Evolutionary conservation across 306 rosid genomes (phyloP), one percentile per base, ranked within the genome.

Genomic region (Dalbergia oliveri): DNA sequence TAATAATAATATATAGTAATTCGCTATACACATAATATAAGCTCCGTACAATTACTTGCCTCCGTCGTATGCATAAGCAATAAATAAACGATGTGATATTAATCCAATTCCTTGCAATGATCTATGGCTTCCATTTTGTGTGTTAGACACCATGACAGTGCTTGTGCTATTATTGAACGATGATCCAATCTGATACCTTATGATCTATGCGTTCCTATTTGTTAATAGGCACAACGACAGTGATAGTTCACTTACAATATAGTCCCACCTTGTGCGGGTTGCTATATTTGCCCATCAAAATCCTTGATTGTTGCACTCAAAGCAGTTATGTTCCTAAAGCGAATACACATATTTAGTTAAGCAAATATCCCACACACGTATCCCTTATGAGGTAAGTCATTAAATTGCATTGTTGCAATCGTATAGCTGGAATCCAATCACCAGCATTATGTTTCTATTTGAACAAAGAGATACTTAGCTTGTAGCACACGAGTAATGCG

Each of bases 81-180:
- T 60, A 75, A 81, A 82, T 61, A 58, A 33, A 59, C n/a, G 41
- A 75, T 68, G 77, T 75, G 81, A 82, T 47, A 50, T 68, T 47
- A 68, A 75, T 35, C 41, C 33, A 6, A 76, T 68, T 67, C 26
- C n/a, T 11, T 73, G 19, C 54, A 21, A n/a, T n/a, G n/a, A 26
- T 66, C 13, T 18, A 37, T 9, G 59, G 34, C 37, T 26, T 62
- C 51, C 39, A 11, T 11, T 54, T 57, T 45, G 51, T 69, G 77
- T 31, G 54, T 68, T 31, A 16, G 43, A 49, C 23, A 35, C 2
- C 11, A 34, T 49, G 81, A 81, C n/a, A 72, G 66, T 68, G 66
- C 75, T 75, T 47, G 64, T 9, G 39, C 66, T 75, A 26, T 59
- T 75, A 68, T 59, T 73, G 37, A 35, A 4, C 83, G 65, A 71